A percentile compares a stretch with the other conserved stretches of the same genome.
Evolutionary conservation across 768 basidiomycete species (phyloP).

Genomic region (Tylopilus plumbeoviolaceoides): DNA sequence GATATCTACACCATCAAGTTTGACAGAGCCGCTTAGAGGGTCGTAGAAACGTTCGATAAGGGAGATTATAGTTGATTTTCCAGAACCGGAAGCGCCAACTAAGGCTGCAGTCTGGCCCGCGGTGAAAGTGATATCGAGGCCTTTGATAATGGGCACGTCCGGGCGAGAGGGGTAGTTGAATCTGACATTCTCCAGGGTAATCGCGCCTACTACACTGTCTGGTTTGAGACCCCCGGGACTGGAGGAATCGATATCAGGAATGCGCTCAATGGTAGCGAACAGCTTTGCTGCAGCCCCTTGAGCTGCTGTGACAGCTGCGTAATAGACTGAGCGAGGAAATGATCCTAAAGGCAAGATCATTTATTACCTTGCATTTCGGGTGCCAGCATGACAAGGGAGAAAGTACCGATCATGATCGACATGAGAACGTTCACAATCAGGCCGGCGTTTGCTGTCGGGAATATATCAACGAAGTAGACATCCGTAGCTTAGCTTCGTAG

Average conservation of each 20-base stretch:
- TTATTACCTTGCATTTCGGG: constrained; percentile 79
- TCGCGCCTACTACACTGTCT: constrained; percentile 62
- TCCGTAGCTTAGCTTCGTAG: neutral
- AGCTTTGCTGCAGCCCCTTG: constrained; percentile 86
- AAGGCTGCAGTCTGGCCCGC: constrained; percentile 77
- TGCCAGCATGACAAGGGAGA: constrained; percentile 79
- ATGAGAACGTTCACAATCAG: constrained; percentile 82
- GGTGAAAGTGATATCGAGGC: constrained; percentile 58
- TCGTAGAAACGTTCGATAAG: constrained; percentile 91
- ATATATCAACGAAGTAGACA: neutral
- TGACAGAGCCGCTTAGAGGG: constrained; percentile 61
- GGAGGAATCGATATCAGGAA: constrained; percentile 82
- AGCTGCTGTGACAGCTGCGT: constrained; percentile 65
- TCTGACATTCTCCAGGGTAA: constrained; percentile 66
- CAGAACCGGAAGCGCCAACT: constrained; percentile 77
- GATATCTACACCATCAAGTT: constrained; percentile 66
- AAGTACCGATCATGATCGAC: constrained; percentile 84
- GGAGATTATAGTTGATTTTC: constrained; percentile 73
- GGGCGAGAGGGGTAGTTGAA: constrained; percentile 90
- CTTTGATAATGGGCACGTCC: constrained; percentile 73
- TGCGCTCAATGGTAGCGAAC: constrained; percentile 81
- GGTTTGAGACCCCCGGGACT: constrained; percentile 64
- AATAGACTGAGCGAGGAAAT: neutral
- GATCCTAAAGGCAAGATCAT: neutral
- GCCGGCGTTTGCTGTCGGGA: constrained; percentile 54